These are phyloP conservation scores for Laburnicola sp. DNA, from an alignment of 2,329 filamentous ascomycete genomes.

Conservation along the genomic window DNA sequence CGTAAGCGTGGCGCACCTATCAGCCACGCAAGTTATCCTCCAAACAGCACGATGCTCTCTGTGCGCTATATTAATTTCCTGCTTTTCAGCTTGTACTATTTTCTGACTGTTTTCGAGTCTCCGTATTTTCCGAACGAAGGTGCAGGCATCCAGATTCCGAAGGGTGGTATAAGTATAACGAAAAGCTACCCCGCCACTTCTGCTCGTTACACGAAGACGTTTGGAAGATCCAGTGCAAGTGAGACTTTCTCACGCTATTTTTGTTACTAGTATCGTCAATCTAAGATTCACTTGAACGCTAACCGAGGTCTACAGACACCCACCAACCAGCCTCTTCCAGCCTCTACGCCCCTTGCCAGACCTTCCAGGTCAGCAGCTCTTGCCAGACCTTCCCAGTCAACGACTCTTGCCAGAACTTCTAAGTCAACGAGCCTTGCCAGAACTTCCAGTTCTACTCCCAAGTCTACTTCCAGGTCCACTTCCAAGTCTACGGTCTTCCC, in stretches of 20 bases:
- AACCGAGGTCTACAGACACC: neutral
- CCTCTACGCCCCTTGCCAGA: neutral
- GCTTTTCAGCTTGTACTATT: constrained; percentile 4
- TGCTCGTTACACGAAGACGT: neutral
- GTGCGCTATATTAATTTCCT: constrained; percentile 7
- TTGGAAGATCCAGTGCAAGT: constrained; percentile 4
- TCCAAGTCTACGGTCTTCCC: no score
- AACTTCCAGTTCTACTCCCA: no score
- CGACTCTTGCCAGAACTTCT: no score
- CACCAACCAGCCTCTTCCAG: neutral
- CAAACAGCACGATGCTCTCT: constrained; percentile 1
- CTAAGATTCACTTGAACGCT: neutral
- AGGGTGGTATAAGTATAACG: neutral
- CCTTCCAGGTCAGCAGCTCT: no score
- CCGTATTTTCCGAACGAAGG: neutral
- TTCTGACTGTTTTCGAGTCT: constrained; percentile 7
- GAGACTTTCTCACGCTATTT: no score
- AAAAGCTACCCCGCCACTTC: neutral
- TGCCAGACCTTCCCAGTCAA: no score
- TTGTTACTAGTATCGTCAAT: neutral
- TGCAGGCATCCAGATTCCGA: neutral
- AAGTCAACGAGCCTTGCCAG: no score
- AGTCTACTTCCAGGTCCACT: no score
- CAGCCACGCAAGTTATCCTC: neutral
- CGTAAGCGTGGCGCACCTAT: constrained; percentile 10